Evolutionary conservation across 2,329 filamentous ascomycete genomes (phyloP).

Genomic region (Lecanosticta acicola): DNA sequence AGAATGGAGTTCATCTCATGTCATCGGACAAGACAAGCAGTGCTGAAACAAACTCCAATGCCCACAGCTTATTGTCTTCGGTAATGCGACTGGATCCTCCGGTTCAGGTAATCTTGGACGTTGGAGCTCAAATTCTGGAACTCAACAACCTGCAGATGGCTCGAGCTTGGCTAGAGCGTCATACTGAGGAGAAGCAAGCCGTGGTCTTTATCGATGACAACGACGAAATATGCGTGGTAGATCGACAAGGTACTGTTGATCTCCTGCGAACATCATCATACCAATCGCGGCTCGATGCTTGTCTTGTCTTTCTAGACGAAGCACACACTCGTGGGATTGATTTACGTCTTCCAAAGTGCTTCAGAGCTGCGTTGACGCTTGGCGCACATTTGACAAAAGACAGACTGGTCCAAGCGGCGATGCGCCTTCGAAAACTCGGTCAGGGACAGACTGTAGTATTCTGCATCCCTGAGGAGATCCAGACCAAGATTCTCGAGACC

Average conservation of each 20-base stretch:
- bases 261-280: slow-evolving; percentile 56
- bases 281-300: slow-evolving; percentile 50
- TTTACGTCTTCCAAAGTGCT: slow-evolving; percentile 53
- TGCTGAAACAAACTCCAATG: slow-evolving; percentile 11
- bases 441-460: slow-evolving; percentile 61
- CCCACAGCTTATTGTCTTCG: slow-evolving; percentile 40
- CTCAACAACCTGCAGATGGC: slow-evolving; percentile 54
- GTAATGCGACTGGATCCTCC: slow-evolving; percentile 38
- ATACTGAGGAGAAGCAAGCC: slow-evolving; percentile 32
- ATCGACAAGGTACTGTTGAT: slow-evolving; percentile 44
- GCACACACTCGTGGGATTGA: slow-evolving; percentile 66
- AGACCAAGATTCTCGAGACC: slow-evolving; percentile 44
- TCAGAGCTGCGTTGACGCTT: slow-evolving; percentile 62
- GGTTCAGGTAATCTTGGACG: slow-evolving; percentile 61
- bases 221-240: slow-evolving; percentile 52
- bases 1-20: slow-evolving; percentile 40
- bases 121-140: slow-evolving; percentile 65
- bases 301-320: slow-evolving; percentile 65
- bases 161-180: slow-evolving; percentile 46
- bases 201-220: slow-evolving; percentile 55
- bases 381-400: slow-evolving; percentile 64
- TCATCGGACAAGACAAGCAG: not conserved
- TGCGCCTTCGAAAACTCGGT: slow-evolving; percentile 66
- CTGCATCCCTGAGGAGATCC: slow-evolving; percentile 55
- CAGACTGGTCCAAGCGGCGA: slow-evolving; percentile 62